phyloP scores from a whole-genome alignment of 2,329 filamentous ascomycete species.

The Talaromyces piceae region DNA sequence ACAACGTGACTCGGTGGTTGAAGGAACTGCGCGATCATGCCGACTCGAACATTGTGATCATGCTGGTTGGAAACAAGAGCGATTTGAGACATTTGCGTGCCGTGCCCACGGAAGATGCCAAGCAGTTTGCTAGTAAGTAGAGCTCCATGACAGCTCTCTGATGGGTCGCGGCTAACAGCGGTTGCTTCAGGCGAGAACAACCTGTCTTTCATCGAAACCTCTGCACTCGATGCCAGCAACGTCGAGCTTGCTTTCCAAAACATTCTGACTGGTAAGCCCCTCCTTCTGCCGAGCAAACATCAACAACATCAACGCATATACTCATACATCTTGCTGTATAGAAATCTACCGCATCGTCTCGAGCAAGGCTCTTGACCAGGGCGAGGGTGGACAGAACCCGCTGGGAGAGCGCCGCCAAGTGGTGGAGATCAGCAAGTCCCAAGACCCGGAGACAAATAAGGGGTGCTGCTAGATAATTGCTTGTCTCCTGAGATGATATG shows the following conservation, averaged over 20 bases:
- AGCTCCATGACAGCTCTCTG: not conserved
- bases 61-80: slow-evolving; percentile 99
- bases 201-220: slow-evolving; percentile 98
- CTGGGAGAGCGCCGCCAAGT: slow-evolving; percentile 73
- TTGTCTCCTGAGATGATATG: slow-evolving; percentile 18
- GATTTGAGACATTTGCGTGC: slow-evolving; percentile 98
- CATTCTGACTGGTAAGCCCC: slow-evolving; percentile 83
- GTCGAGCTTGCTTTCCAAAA: slow-evolving; percentile 99
- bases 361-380: slow-evolving; percentile 90
- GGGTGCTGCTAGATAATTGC: slow-evolving; percentile 33
- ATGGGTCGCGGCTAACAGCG: slow-evolving; percentile 3
- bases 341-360: slow-evolving; percentile 99
- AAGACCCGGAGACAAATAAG: slow-evolving; percentile 67
- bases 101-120: slow-evolving; percentile 95
- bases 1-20: slow-evolving; percentile 97
- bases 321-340: slow-evolving; percentile 28
- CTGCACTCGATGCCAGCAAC: slow-evolving; percentile 96
- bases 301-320: slow-evolving; percentile 13
- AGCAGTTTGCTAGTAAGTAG: slow-evolving; percentile 83
- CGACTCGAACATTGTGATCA: slow-evolving; percentile 98
- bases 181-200: slow-evolving; percentile 76
- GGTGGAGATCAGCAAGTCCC: slow-evolving; percentile 77
- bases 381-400: slow-evolving; percentile 71
- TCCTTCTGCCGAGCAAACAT: slow-evolving; percentile 2
- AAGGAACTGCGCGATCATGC: slow-evolving; percentile 98